Evolutionary conservation across 306 rosid species (phyloP).

Genomic region (Vigna trinervia): DNA sequence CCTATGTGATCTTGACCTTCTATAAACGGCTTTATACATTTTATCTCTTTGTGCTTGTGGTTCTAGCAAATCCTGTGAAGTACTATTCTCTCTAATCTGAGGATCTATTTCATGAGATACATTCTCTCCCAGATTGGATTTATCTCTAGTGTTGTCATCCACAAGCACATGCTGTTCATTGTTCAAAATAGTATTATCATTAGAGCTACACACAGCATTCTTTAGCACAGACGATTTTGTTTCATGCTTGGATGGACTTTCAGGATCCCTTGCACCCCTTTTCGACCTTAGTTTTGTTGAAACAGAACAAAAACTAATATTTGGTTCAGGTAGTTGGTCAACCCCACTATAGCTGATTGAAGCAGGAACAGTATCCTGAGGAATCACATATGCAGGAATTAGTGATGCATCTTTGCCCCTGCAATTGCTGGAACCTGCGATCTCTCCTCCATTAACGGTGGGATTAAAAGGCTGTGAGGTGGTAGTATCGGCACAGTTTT

Average conservation of each 20-base stretch:
- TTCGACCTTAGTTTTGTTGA: constrained; percentile 70
- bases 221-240: constrained; percentile 52
- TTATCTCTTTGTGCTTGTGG: constrained; percentile 58
- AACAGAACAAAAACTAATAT: constrained; percentile 51
- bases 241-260: constrained; percentile 67
- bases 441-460: constrained; percentile 50
- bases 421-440: constrained; percentile 45
- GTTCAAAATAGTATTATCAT: constrained; percentile 49
- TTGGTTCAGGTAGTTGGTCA: constrained; percentile 56
- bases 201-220: constrained; percentile 50
- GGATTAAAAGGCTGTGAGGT: constrained; percentile 52
- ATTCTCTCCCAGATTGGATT: constrained; percentile 56
- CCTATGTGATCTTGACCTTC: constrained; percentile 72
- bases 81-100: constrained; percentile 48
- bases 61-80: constrained; percentile 53
- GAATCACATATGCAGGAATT: constrained; percentile 50
- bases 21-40: constrained; percentile 83
- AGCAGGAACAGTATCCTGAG: constrained; percentile 49
- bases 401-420: constrained; percentile 56
- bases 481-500: constrained; percentile 48
- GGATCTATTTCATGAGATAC: constrained; percentile 53
- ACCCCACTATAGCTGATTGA: constrained; percentile 44
- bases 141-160: constrained; percentile 45
- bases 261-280: constrained; percentile 62
- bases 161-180: constrained; percentile 47